phyloP scores from a whole-genome alignment of 306 rosid species.

The Trifolium subterraneum region DNA sequence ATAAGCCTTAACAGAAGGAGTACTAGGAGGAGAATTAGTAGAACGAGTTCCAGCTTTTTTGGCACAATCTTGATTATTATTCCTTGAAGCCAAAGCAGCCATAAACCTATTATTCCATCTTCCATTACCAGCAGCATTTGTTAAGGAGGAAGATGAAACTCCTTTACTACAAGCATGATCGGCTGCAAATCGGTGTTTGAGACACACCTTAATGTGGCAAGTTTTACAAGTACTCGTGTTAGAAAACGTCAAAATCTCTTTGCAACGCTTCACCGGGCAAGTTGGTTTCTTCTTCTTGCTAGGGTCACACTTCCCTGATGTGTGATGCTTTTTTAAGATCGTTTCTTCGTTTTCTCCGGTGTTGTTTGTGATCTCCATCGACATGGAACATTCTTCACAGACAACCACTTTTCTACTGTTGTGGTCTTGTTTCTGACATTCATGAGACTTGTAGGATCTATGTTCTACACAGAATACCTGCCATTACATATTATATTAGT shows the following conservation, averaged over 20 bases:
- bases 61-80: conserved; percentile 60
- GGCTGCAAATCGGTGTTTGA: conserved; percentile 83
- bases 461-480: conserved; percentile 88
- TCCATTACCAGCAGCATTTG: conserved; percentile 17
- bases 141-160: not conserved
- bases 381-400: conserved; percentile 71
- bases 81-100: conserved; percentile 64
- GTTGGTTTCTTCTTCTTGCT: conserved; percentile 72
- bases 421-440: conserved; percentile 71
- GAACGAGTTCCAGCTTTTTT: conserved; percentile 49
- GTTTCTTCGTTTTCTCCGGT: conserved; percentile 51
- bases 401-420: conserved; percentile 82
- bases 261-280: conserved; percentile 79
- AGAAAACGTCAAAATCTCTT: conserved; percentile 75
- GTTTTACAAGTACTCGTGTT: conserved; percentile 71
- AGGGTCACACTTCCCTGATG: conserved; percentile 77
- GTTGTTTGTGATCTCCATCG: conserved; percentile 71
- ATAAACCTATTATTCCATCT: conserved; percentile 64
- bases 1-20: conserved; percentile 60
- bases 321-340: conserved; percentile 60
- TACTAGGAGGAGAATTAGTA: conserved; percentile 47
- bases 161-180: conserved; percentile 65
- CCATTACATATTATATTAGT: not conserved
- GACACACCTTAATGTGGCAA: conserved; percentile 76
- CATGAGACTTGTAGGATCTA: conserved; percentile 74